These are phyloP conservation scores for Neofusicoccum umdonicola DNA, from an alignment of 2,329 filamentous ascomycete genomes.

Conservation along the genomic window DNA sequence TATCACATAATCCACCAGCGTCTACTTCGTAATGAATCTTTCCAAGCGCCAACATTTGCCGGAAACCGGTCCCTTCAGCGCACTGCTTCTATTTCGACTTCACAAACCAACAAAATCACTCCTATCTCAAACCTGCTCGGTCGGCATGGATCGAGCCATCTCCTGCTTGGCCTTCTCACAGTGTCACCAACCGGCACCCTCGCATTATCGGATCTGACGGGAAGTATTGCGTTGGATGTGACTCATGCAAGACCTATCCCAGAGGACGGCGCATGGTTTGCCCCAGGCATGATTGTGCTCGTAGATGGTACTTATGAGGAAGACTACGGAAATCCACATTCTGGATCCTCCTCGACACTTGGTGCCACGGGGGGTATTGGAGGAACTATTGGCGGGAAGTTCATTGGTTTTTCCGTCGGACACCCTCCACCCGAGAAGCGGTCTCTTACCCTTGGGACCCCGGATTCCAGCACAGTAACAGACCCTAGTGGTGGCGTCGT, in stretches of 20 bases:
- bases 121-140: constrained; percentile 75
- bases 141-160: constrained; percentile 77
- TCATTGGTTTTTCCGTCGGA: constrained; percentile 85
- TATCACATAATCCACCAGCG: constrained; percentile 93
- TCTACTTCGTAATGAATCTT: constrained; percentile 86
- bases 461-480: constrained; percentile 42
- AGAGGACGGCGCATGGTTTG: constrained; percentile 85
- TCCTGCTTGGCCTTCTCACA: constrained; percentile 80
- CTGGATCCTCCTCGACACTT: constrained; percentile 55
- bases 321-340: constrained; percentile 70
- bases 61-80: constrained; percentile 55
- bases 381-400: constrained; percentile 86
- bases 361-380: constrained; percentile 80
- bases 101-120: constrained; percentile 75
- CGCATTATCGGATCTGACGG: constrained; percentile 81
- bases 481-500: constrained; percentile 45
- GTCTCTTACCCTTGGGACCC: constrained; percentile 67
- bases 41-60: constrained; percentile 77
- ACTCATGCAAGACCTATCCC: constrained; percentile 78
- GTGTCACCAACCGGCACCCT: constrained; percentile 78
- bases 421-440: constrained; percentile 89
- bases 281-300: constrained; percentile 92
- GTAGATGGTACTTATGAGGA: constrained; percentile 97
- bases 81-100: constrained; percentile 54
- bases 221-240: constrained; percentile 81